Percentiles rank a stretch among this genome's conserved stretches.
Evolutionary conservation across 2,329 filamentous ascomycete species (phyloP).

Genomic region (Paradendryphiella salina): DNA sequence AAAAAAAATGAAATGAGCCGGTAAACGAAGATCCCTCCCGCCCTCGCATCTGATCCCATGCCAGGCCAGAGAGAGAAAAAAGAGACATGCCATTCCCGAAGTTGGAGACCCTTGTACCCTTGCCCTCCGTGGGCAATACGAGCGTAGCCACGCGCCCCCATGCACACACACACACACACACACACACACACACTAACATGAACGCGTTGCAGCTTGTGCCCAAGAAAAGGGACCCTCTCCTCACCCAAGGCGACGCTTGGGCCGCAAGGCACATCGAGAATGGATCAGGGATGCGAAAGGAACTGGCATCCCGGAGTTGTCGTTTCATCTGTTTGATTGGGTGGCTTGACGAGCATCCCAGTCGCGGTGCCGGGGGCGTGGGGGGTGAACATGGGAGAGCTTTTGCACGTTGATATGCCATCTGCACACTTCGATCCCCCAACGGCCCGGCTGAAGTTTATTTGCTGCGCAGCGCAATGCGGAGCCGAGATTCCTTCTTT

Average conservation of each 20-base stretch:
- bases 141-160: too few species aligned
- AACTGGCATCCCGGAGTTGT: neutral
- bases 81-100: neutral
- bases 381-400: slow-evolving; percentile 1
- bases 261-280: slow-evolving; percentile 1
- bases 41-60: neutral
- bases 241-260: slow-evolving; percentile 2
- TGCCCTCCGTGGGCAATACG: neutral
- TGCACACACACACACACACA: too few species aligned
- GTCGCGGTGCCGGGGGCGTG: neutral
- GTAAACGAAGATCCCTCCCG: slow-evolving; percentile 2
- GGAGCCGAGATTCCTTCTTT: too few species aligned
- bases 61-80: neutral
- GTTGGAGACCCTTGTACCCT: neutral
- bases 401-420: slow-evolving; percentile 1
- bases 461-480: too few species aligned
- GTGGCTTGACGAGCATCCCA: slow-evolving; percentile 3
- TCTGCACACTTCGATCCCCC: too few species aligned
- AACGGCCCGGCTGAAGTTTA: neutral
- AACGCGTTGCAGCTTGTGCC: too few species aligned
- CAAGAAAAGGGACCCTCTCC: neutral
- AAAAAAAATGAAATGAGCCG: slow-evolving; percentile 5
- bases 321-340: slow-evolving; percentile 12
- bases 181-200: too few species aligned
- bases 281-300: neutral